Evolutionary conservation across 192 early-diverging fungal genomes (phyloP).

Genomic region (Coemansia guatemalensis): DNA sequence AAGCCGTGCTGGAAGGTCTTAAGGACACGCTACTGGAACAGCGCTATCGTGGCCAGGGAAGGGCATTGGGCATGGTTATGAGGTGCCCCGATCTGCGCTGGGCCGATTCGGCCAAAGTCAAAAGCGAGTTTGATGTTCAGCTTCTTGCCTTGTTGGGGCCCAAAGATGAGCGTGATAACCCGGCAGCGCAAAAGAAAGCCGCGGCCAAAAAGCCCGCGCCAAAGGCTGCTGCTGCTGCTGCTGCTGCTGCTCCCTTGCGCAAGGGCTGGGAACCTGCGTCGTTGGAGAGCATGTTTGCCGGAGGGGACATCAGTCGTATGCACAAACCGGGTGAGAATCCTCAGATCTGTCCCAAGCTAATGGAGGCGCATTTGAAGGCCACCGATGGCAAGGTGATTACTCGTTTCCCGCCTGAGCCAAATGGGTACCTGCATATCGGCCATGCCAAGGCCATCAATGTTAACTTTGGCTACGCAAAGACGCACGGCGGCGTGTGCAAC

Average conservation of each 20-base stretch:
- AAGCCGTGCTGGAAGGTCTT: constrained; percentile 62
- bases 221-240: constrained; percentile 15
- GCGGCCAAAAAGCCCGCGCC: constrained; percentile 28
- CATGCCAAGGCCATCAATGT: constrained; percentile 99
- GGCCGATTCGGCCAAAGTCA: constrained; percentile 87
- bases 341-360: constrained; percentile 90
- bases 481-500: constrained; percentile 87
- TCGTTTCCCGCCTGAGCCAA: constrained; percentile 99
- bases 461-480: constrained; percentile 97
- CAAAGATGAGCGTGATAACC: constrained; percentile 94
- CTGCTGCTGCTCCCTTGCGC: constrained; percentile 15
- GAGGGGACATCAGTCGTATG: constrained; percentile 88
- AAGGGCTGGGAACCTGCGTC: constrained; percentile 42
- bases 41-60: constrained; percentile 82
- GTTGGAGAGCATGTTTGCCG: constrained; percentile 72
- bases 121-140: constrained; percentile 86
- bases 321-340: constrained; percentile 97
- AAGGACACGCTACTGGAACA: constrained; percentile 75
- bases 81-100: constrained; percentile 74
- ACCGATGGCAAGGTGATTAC: constrained; percentile 93
- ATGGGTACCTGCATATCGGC: constrained; percentile 98
- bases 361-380: constrained; percentile 83
- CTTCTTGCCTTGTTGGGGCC: constrained; percentile 87
- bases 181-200: constrained; percentile 44
- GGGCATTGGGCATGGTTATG: constrained; percentile 70